These are phyloP conservation scores for Diaporthe destruens DNA, from an alignment of 2,329 filamentous ascomycete genomes.

Conservation along the genomic window DNA sequence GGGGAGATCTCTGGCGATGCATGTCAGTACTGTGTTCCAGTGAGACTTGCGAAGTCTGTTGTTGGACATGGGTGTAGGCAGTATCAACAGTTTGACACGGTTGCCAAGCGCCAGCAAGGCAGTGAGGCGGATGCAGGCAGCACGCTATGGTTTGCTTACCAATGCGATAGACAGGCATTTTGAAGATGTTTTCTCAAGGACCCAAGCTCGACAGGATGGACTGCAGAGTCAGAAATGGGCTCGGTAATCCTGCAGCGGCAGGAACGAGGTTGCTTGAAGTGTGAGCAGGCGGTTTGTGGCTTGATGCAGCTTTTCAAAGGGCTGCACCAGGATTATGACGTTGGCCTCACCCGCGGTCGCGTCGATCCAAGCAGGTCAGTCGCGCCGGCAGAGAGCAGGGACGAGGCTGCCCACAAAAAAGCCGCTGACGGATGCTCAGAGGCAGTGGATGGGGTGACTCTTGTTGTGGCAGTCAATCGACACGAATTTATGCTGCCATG, in stretches of 20 bases:
- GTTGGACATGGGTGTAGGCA: background rate
- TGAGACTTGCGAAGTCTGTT: background rate
- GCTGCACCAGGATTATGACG: slow-evolving; percentile 25
- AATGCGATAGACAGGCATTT: slow-evolving; percentile 62
- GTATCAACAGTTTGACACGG: background rate
- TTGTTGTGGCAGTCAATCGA: background rate
- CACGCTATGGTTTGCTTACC: slow-evolving; percentile 52
- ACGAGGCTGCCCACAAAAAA: background rate
- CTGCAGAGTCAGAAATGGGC: background rate
- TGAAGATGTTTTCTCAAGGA: slow-evolving; percentile 34
- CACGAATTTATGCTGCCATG: background rate
- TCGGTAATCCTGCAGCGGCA: background rate
- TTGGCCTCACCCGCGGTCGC: slow-evolving; percentile 7
- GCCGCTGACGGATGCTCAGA: background rate
- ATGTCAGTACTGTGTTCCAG: background rate
- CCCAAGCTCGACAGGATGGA: too few relatives aligned
- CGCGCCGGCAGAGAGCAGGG: slow-evolving; percentile 2
- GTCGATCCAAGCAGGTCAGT: background rate
- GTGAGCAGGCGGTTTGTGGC: background rate
- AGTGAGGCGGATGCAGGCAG: background rate
- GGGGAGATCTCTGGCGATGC: slow-evolving; percentile 73
- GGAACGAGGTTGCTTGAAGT: background rate
- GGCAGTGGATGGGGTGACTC: background rate
- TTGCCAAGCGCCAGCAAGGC: background rate
- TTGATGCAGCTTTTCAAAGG: slow-evolving; percentile 23